A percentile compares a stretch with the other conserved stretches of the same genome.
phyloP scores from a whole-genome alignment of 225 moss, liverwort and hornwort species.

The Neckera pumila region DNA sequence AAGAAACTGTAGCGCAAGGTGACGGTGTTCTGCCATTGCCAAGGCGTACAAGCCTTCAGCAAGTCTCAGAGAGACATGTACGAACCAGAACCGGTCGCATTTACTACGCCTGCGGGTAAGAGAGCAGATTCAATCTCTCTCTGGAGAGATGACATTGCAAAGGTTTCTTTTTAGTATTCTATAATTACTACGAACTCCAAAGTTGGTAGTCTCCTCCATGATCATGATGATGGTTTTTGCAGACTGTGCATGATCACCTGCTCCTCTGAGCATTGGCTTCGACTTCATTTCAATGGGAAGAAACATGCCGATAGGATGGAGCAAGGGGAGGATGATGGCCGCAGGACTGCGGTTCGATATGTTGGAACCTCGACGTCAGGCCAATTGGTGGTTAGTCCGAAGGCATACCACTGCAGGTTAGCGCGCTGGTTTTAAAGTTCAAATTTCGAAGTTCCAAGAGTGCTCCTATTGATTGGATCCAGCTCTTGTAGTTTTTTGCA shows the following conservation, averaged over 20 bases:
- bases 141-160: neutral
- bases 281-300: constrained; percentile 6
- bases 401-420: neutral
- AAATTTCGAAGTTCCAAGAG: neutral
- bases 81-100: neutral
- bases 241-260: neutral
- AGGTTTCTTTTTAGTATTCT: neutral
- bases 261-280: neutral
- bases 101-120: neutral
- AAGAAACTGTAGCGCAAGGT: neutral
- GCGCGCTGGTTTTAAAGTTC: neutral
- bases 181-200: neutral
- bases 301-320: neutral
- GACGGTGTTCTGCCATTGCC: neutral
- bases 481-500: neutral
- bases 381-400: neutral
- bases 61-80: neutral
- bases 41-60: neutral
- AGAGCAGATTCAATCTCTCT: neutral
- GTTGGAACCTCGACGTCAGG: neutral
- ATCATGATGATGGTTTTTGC: neutral
- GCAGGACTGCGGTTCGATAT: neutral
- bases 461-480: neutral
- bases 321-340: constrained; percentile 1
- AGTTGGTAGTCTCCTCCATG: neutral